Evolutionary conservation across 1,284 basidiomycete genomes (phyloP).

Genomic region (Inonotus obliquus): DNA sequence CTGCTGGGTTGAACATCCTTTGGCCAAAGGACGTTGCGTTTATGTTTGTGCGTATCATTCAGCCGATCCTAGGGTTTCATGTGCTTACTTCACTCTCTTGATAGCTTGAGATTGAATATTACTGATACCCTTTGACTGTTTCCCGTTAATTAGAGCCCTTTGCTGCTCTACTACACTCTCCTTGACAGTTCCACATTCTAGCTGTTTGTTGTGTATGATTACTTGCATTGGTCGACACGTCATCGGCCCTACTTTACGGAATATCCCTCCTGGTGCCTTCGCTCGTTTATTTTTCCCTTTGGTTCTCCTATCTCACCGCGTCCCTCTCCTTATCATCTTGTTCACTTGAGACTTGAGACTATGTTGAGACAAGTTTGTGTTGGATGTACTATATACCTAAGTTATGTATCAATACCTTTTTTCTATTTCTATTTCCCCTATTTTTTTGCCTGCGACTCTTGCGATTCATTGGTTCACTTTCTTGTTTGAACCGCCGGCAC

Average conservation of each 20-base stretch:
- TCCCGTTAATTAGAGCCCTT: not conserved
- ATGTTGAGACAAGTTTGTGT: not conserved
- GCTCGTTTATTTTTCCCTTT: not conserved
- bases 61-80: not conserved
- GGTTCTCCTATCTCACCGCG: not conserved
- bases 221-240: not conserved
- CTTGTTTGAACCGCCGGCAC: not conserved
- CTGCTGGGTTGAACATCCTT: slow-evolving; percentile 74
- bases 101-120: slow-evolving; percentile 18
- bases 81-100: not conserved
- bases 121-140: slow-evolving; percentile 10
- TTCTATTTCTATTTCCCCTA: not conserved
- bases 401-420: slow-evolving; percentile 16
- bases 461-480: not conserved
- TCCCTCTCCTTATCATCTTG: not conserved
- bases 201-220: not conserved
- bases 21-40: slow-evolving; percentile 79
- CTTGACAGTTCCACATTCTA: not conserved
- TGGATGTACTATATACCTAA: slow-evolving; percentile 13
- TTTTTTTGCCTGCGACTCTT: not conserved
- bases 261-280: too few species aligned
- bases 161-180: not conserved
- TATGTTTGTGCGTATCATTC: slow-evolving; percentile 64
- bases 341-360: not conserved
- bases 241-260: not conserved